Evolutionary conservation across 768 basidiomycete species (phyloP).

Genomic region (Tylopilus vinaceipallidus): DNA sequence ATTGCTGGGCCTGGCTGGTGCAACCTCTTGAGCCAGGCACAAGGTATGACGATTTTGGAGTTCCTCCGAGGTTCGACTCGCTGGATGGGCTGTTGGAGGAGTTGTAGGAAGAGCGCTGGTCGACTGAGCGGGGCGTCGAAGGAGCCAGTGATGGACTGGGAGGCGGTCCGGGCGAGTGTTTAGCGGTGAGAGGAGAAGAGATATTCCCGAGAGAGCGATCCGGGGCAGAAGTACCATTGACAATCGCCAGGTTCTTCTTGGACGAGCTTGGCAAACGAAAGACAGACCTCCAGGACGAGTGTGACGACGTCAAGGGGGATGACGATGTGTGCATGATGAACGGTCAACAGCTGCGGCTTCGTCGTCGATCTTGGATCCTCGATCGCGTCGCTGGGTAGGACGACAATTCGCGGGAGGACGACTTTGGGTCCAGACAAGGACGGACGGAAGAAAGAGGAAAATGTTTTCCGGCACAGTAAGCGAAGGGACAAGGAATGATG

Average conservation of each 20-base stretch:
- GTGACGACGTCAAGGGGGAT: slow-evolving; percentile 25
- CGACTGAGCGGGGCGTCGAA: slow-evolving; percentile 48
- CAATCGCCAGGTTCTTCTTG: slow-evolving; percentile 46
- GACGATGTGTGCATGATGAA: slow-evolving; percentile 26
- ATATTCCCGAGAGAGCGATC: slow-evolving; percentile 40
- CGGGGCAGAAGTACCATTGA: slow-evolving; percentile 42
- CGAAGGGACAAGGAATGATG: slow-evolving; percentile 7
- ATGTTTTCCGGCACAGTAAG: slow-evolving; percentile 16
- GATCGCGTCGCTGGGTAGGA: slow-evolving; percentile 12
- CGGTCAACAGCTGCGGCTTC: slow-evolving; percentile 7
- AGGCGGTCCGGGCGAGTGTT: slow-evolving; percentile 30
- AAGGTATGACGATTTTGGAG: slow-evolving; percentile 29
- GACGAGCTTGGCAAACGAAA: slow-evolving; percentile 70
- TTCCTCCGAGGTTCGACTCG: slow-evolving; percentile 53
- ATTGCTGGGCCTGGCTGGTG: slow-evolving; percentile 10
- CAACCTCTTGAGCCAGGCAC: slow-evolving; percentile 25
- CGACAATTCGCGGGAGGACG: slow-evolving; percentile 11
- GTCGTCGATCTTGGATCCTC: slow-evolving; percentile 26
- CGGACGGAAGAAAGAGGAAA: slow-evolving; percentile 15
- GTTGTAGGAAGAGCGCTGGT: slow-evolving; percentile 73
- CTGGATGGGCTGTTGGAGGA: slow-evolving; percentile 76
- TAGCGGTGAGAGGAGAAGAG: slow-evolving; percentile 27
- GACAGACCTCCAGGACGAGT: slow-evolving; percentile 64
- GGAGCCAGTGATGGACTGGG: slow-evolving; percentile 53
- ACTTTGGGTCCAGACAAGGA: slow-evolving; percentile 2